Conservation (phyloP, 2,329 filamentous ascomycete species). For the Hypoxylon sp. region DNA sequence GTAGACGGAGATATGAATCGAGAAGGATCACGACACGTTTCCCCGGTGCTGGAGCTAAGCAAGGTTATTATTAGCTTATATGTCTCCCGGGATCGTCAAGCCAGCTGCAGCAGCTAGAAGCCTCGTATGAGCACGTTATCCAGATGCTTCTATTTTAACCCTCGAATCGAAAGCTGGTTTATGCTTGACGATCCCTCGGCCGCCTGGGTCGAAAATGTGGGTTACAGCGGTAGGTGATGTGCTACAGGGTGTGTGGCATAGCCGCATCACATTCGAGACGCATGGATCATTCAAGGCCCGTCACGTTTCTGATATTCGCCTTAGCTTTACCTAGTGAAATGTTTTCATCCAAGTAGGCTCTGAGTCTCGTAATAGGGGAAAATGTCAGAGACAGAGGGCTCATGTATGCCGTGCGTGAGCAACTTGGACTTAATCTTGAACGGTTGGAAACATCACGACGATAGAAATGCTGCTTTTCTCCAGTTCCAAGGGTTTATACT, state of each 20-base stretch:
- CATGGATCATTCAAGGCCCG: slow-evolving; percentile 31
- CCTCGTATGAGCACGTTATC: slow-evolving; percentile 6
- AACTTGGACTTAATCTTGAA: background rate
- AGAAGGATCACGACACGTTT: slow-evolving; percentile 31
- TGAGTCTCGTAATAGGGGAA: slow-evolving; percentile 10
- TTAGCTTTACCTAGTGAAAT: slow-evolving; percentile 9
- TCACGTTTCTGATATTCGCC: slow-evolving; percentile 11
- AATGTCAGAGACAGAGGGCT: background rate
- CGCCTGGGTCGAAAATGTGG: slow-evolving; percentile 40
- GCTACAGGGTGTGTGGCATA: slow-evolving; percentile 38
- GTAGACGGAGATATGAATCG: slow-evolving; percentile 13
- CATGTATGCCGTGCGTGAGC: background rate
- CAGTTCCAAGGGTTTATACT: slow-evolving; percentile 1
- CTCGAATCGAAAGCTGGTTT: slow-evolving; percentile 23
- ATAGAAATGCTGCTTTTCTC: slow-evolving; percentile 10
- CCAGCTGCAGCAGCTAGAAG: slow-evolving; percentile 4
- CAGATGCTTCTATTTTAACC: slow-evolving; percentile 38
- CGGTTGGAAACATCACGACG: background rate
- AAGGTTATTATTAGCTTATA: slow-evolving; percentile 16
- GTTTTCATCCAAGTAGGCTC: background rate
- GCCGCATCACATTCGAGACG: slow-evolving; percentile 38
- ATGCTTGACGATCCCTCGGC: slow-evolving; percentile 35
- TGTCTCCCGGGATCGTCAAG: slow-evolving; percentile 14
- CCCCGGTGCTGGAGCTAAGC: slow-evolving; percentile 10
- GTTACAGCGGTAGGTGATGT: slow-evolving; percentile 41